phyloP scores from a whole-genome alignment of 192 early-diverging fungal genomes.

The Diversispora epigaea region DNA sequence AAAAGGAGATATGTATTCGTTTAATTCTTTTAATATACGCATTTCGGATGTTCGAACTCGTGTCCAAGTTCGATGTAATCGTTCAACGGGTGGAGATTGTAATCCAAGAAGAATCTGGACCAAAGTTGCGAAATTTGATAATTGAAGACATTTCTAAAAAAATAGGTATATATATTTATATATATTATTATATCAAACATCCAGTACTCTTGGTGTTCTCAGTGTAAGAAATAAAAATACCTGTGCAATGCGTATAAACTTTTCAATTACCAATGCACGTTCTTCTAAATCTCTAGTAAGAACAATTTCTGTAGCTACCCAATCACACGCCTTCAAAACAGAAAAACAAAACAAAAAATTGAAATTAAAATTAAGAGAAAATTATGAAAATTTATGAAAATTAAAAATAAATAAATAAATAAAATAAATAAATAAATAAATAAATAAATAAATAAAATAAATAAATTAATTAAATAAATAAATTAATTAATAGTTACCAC shows the following conservation, averaged over 20 bases:
- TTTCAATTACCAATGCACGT: conserved; percentile 57
- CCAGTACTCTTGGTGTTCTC: not conserved
- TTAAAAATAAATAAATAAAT: no score
- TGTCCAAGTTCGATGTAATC: conserved; percentile 57
- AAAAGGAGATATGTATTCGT: conserved; percentile 52
- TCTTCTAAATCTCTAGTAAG: conserved; percentile 39
- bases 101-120: conserved; percentile 61
- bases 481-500: not conserved
- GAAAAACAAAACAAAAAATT: not conserved
- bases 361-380: not conserved
- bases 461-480: no score
- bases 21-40: conserved; percentile 49
- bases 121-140: conserved; percentile 60
- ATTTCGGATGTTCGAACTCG: conserved; percentile 44
- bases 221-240: conserved; percentile 28
- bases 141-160: conserved; percentile 54
- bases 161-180: not conserved
- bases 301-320: conserved; percentile 62
- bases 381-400: no score
- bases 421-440: no score
- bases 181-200: not conserved
- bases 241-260: conserved; percentile 62
- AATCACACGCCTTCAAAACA: conserved; percentile 45
- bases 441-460: no score
- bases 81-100: conserved; percentile 53